These are phyloP conservation scores for Tylopilus intermedius DNA, from an alignment of 768 basidiomycete species.

Conservation along the genomic window DNA sequence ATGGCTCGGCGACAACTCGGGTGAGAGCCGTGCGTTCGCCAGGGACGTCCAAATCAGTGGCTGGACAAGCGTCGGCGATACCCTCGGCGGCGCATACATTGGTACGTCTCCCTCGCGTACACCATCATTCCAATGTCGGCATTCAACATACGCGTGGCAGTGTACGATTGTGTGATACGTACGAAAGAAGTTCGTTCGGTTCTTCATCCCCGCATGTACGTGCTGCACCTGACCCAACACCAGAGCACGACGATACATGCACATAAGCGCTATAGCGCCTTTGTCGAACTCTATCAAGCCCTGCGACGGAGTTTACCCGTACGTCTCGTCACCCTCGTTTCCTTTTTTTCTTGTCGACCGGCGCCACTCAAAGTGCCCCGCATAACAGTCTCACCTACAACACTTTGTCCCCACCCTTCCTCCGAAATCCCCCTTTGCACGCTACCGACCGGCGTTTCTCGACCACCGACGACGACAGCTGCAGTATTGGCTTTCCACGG, in stretches of 20 bases:
- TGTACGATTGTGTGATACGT: conserved; percentile 66
- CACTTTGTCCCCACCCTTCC: conserved; percentile 55
- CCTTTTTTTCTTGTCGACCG: not conserved
- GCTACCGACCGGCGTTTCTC: conserved; percentile 64
- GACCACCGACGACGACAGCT: conserved; percentile 56
- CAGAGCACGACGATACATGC: conserved; percentile 61
- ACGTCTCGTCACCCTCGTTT: conserved; percentile 40
- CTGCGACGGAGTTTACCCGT: conserved; percentile 54
- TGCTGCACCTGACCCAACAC: not conserved
- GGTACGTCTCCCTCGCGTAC: conserved; percentile 35
- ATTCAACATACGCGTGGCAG: conserved; percentile 23
- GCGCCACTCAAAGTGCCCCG: too few species aligned
- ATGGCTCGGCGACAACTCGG: conserved; percentile 60
- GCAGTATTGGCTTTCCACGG: conserved; percentile 60
- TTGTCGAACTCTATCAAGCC: conserved; percentile 47
- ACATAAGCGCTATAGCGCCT: conserved; percentile 65
- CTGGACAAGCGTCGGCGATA: conserved; percentile 71
- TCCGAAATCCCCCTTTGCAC: conserved; percentile 63
- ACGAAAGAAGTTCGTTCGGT: conserved; percentile 49
- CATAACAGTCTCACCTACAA: conserved; percentile 38
- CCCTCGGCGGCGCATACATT: conserved; percentile 58
- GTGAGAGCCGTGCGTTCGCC: conserved; percentile 53
- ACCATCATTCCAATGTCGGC: too few species aligned
- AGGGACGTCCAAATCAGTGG: conserved; percentile 61
- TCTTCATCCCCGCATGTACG: not conserved